Percentiles rank a stretch among this genome's conserved stretches.
Evolutionary conservation across 2,329 filamentous ascomycete genomes (phyloP).

Genomic region (Trichoderma sp.): DNA sequence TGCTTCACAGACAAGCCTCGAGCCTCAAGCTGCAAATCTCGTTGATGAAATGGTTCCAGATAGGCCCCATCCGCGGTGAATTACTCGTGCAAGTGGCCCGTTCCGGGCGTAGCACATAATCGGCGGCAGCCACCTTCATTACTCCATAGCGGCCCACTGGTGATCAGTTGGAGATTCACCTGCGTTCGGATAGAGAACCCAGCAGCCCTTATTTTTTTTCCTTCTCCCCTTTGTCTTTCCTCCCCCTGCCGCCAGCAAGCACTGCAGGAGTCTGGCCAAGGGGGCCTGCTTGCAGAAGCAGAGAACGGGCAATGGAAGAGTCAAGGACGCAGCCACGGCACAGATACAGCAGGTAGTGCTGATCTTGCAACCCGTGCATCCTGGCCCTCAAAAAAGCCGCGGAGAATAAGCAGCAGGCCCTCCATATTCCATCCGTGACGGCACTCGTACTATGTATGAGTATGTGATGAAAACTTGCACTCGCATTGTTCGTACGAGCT

Average conservation of each 20-base stretch:
- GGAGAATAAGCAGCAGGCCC: slow-evolving; percentile 12
- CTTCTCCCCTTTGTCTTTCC: background rate
- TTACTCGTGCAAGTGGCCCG: background rate
- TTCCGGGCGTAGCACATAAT: background rate
- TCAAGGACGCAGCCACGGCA: slow-evolving; percentile 4
- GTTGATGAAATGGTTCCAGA: background rate
- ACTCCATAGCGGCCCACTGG: slow-evolving; percentile 6
- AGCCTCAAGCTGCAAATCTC: background rate
- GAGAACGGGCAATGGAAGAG: slow-evolving; percentile 6
- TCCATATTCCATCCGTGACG: background rate
- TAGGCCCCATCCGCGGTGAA: background rate
- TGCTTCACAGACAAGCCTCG: background rate
- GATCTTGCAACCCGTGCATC: slow-evolving; percentile 7
- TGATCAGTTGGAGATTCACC: background rate
- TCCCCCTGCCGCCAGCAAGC: slow-evolving; percentile 13
- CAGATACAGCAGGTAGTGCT: slow-evolving; percentile 1
- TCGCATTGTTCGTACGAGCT: background rate
- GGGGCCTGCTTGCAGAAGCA: background rate
- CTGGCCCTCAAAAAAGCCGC: slow-evolving; percentile 2
- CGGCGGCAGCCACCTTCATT: background rate
- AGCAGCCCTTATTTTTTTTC: slow-evolving; percentile 4
- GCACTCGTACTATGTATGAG: background rate
- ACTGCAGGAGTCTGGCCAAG: background rate
- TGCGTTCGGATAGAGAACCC: slow-evolving; percentile 7
- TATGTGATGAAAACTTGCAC: background rate